A percentile compares a stretch with the other conserved stretches of the same genome.
These are phyloP conservation scores for Calonectria crousiana DNA, from an alignment of 2,329 filamentous ascomycete species.

Conservation along the genomic window DNA sequence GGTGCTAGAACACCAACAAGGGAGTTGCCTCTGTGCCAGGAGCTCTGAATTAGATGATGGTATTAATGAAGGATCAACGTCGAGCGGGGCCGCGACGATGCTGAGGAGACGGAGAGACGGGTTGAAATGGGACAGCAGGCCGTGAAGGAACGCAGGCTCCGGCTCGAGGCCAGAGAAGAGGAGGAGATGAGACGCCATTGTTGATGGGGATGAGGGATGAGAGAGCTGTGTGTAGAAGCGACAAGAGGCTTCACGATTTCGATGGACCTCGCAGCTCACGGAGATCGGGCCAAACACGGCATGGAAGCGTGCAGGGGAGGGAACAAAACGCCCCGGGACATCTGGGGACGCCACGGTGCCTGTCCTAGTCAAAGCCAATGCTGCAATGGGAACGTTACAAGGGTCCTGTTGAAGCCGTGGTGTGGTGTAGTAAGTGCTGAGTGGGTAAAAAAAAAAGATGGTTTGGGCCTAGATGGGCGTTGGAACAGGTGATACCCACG, in stretches of 20 bases:
- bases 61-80: background rate
- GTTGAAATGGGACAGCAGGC: constrained; percentile 4
- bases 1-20: constrained; percentile 2
- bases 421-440: background rate
- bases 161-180: background rate
- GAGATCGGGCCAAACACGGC: constrained; percentile 44
- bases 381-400: background rate
- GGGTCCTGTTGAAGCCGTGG: background rate
- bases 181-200: constrained; percentile 16
- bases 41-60: background rate
- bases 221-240: background rate
- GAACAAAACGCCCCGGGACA: background rate
- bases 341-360: constrained; percentile 14
- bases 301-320: constrained; percentile 37
- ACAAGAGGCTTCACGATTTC: constrained; percentile 36
- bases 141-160: background rate
- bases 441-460: constrained; percentile 1
- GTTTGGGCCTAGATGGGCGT: background rate
- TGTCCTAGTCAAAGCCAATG: background rate
- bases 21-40: background rate
- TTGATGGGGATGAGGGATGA: background rate
- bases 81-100: background rate
- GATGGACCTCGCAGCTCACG: constrained; percentile 33
- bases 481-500: background rate
- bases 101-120: background rate